A percentile compares a stretch with the other conserved stretches of the same genome.
These are phyloP conservation scores for Carpinus viminea DNA, from an alignment of 306 rosid species.

Conservation along the genomic window DNA sequence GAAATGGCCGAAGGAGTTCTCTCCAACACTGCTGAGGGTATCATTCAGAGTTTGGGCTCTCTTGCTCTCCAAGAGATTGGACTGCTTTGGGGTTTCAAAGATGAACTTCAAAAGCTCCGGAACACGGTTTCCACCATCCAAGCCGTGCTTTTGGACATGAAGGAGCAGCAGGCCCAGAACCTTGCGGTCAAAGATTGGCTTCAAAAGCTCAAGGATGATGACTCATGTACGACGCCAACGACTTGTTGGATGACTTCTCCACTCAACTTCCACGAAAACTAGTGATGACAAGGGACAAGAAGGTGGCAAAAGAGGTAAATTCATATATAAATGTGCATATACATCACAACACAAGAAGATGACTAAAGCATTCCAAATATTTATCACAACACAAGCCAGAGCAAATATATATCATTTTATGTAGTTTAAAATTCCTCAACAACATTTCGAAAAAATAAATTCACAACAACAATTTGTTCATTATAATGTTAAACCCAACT, in stretches of 20 bases:
- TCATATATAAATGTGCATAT: too few species aligned
- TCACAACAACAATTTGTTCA: too few species aligned
- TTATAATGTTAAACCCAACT: too few species aligned
- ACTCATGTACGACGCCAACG: neutral
- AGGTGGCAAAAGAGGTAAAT: neutral
- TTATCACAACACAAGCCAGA: too few species aligned
- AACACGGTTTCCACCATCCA: neutral
- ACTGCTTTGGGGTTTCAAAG: neutral
- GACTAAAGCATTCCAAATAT: too few species aligned
- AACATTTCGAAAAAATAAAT: too few species aligned
- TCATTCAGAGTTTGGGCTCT: neutral
- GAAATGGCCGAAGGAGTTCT: neutral
- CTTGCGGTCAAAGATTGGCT: neutral
- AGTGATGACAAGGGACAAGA: neutral
- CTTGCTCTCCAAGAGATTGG: neutral
- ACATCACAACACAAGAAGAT: too few species aligned
- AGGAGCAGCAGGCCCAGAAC: neutral
- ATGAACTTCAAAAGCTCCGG: rapidly evolving
- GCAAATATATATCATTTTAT: too few species aligned
- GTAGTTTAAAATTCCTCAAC: too few species aligned
- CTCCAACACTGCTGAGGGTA: neutral
- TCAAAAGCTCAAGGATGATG: neutral
- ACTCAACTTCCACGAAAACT: neutral
- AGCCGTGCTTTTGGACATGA: neutral
- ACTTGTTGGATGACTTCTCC: neutral